Evolutionary conservation across 208 protist species (phyloP).

Genomic region (Acanthamoeba royreba): DNA sequence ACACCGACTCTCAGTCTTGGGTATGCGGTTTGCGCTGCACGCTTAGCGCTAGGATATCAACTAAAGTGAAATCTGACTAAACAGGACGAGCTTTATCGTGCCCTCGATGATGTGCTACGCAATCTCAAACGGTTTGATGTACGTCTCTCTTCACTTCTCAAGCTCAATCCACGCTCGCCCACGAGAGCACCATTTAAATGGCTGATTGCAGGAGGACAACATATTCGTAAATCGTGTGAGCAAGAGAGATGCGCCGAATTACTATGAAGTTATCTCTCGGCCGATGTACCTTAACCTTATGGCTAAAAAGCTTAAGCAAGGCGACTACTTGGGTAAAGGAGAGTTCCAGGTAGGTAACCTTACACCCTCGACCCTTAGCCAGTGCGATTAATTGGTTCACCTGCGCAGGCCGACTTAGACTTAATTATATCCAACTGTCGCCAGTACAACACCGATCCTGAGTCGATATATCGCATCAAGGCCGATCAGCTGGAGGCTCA

Average conservation of each 20-base stretch:
- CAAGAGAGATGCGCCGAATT: neutral
- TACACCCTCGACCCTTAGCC: too few relatives aligned
- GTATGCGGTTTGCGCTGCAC: neutral
- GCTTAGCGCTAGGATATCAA: too few relatives aligned
- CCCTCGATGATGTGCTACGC: neutral
- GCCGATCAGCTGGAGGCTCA: neutral
- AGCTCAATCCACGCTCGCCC: neutral
- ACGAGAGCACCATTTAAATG: neutral
- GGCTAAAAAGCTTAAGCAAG: neutral
- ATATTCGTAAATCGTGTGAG: neutral
- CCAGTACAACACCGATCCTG: neutral
- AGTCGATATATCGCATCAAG: neutral
- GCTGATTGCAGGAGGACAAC: neutral
- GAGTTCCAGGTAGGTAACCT: neutral
- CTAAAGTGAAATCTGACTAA: too few relatives aligned
- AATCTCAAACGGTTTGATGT: neutral
- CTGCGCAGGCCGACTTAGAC: neutral
- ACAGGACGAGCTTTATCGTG: neutral
- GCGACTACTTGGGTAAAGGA: neutral
- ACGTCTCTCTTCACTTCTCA: neutral
- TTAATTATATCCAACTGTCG: neutral
- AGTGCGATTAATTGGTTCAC: neutral
- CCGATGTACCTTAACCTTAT: slow-evolving; percentile 12
- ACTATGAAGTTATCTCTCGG: neutral
- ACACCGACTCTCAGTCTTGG: neutral